Evolutionary conservation across 176 grass and related monocot species (phyloP).

Genomic region (sorghum (Sorghum bicolor)): DNA sequence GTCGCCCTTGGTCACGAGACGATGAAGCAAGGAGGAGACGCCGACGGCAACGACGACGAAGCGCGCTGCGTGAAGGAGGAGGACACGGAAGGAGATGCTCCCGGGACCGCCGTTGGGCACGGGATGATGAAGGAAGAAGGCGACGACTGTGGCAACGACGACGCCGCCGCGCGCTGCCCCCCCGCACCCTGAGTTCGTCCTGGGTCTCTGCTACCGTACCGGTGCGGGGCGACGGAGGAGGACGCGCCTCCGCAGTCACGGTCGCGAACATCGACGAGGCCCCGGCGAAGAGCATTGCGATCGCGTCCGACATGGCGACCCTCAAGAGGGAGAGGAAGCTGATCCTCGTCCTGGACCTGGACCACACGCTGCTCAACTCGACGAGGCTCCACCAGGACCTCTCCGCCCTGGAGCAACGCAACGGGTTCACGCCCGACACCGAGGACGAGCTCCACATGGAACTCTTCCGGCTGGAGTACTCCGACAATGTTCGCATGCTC

Average conservation of each 20-base stretch:
- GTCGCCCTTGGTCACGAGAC: neutral
- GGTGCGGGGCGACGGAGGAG: neutral
- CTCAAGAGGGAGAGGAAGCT: slow-evolving; percentile 50
- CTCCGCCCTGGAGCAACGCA: slow-evolving; percentile 28
- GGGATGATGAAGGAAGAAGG: neutral
- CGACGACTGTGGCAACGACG: neutral
- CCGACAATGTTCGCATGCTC: slow-evolving; percentile 29
- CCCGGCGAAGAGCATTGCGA: neutral
- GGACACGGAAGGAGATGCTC: neutral
- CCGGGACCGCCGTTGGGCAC: neutral
- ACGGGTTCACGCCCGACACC: neutral
- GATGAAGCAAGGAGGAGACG: neutral
- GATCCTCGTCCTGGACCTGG: slow-evolving; percentile 65
- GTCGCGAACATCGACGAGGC: neutral
- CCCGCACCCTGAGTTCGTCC: neutral
- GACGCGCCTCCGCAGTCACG: neutral
- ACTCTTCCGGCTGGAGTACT: slow-evolving; percentile 38
- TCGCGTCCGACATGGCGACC: neutral
- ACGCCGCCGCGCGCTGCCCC: neutral
- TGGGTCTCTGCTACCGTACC: neutral
- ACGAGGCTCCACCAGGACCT: slow-evolving; percentile 30
- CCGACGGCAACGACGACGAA: neutral
- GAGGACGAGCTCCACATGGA: slow-evolving; percentile 37
- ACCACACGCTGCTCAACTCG: slow-evolving; percentile 66
- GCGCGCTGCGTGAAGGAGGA: neutral